Base-by-base conservation (phyloP, 306 rosid genomes). In the Benincasa hispida region DNA sequence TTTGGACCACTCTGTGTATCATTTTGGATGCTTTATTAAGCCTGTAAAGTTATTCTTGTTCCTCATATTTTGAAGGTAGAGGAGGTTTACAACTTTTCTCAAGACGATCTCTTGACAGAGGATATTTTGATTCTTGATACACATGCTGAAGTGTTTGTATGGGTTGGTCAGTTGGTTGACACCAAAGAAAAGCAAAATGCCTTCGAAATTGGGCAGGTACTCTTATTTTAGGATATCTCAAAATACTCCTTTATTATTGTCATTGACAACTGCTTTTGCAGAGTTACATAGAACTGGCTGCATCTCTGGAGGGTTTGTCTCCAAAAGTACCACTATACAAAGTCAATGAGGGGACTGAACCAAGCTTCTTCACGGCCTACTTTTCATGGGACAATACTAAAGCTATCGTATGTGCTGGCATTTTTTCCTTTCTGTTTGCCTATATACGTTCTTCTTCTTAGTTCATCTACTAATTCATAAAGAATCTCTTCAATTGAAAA, bases 61-160 rank as follows among this genome's bases (percentile, higher is more conserved):
- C 14, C 35, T 76, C 32, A 80, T 72, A 17, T 19, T 82, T 81
- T 86, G 70, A 87, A 95, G 99, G 97, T 88, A 75, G 85, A 54
- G 30, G 99, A 95, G 88, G 83, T 95, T 77, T 84, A 88, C 88
- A 95, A 90, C 83, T 95, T 95, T 83, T 81, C 92, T 82, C 99
- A 95, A 85, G 99, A 95, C 27, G 99, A 95, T 87, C 90, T 95
- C 83, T 89, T 92, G 97, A 92, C 99, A 61, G 99, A 95, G 87
- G 99, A 95, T 73, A 81, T 89, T 61, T 89, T 88, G 82, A 82
- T 92, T 78, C 83, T 95, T 83, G 93, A 95, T 86, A 87, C 91
- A 76, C 93, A 89, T 82, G 82, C 96, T 3, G 92, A 90, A 74
- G 88, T 92, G 82, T 88, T 90, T 78, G 88, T 95, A 72, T 92